These are phyloP conservation scores for Russula ochroleuca DNA, from an alignment of 768 basidiomycete genomes.

Conservation along the genomic window DNA sequence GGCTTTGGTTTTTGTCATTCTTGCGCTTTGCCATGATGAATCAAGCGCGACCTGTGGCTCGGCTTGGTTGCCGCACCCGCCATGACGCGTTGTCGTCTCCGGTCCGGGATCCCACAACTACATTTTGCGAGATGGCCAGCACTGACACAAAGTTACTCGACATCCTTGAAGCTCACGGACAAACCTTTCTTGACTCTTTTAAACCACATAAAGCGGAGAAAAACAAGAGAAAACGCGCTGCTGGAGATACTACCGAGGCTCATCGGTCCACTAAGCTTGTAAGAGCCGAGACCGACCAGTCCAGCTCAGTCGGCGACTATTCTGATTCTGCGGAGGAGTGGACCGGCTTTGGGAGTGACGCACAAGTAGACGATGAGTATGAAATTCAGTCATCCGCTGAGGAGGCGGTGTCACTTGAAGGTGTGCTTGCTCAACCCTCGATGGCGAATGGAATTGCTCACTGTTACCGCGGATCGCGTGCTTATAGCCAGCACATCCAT, in stretches of 20 bases:
- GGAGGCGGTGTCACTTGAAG: slow-evolving; percentile 8
- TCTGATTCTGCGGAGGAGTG: slow-evolving; percentile 39
- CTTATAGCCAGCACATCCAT: slow-evolving; percentile 37
- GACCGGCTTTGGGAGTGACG: slow-evolving; percentile 35
- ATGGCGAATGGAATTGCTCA: not conserved
- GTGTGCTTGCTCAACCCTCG: not conserved
- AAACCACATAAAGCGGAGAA: slow-evolving; percentile 30
- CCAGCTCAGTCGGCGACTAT: slow-evolving; percentile 1
- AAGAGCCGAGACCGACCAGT: slow-evolving; percentile 6
- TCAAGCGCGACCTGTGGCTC: too few relatives aligned
- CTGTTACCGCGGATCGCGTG: slow-evolving; percentile 38
- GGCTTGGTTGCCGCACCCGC: not conserved
- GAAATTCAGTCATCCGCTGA: slow-evolving; percentile 9
- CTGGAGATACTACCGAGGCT: not conserved
- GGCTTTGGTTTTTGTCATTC: not conserved
- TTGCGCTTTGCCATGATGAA: slow-evolving; percentile 18
- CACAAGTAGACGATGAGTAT: slow-evolving; percentile 16
- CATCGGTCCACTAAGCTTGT: slow-evolving; percentile 6
- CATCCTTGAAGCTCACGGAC: slow-evolving; percentile 45
- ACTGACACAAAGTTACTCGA: slow-evolving; percentile 37
- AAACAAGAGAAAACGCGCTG: slow-evolving; percentile 24
- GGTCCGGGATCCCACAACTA: not conserved
- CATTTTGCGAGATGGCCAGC: slow-evolving; percentile 9
- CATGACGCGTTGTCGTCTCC: not conserved
- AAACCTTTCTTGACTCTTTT: slow-evolving; percentile 44